These are phyloP conservation scores for Fraxinus americana DNA, from an alignment of 257 asterid species.

Conservation along the genomic window DNA sequence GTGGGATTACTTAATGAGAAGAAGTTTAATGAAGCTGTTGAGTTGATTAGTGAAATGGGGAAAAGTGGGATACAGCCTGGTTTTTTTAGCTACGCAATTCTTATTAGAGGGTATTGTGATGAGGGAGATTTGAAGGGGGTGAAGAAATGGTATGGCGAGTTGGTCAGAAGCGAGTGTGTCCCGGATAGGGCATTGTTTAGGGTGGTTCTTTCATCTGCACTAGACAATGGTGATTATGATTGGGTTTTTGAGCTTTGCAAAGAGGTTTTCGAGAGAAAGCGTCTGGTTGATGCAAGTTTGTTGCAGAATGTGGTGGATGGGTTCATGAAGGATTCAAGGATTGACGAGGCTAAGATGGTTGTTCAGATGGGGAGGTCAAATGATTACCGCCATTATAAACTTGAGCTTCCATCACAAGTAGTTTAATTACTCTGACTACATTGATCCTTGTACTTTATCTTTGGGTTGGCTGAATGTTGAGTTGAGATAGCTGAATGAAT, in stretches of 20 bases:
- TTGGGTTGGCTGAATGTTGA: slow-evolving; percentile 10
- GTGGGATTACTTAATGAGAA: slow-evolving; percentile 36
- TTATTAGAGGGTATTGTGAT: slow-evolving; percentile 39
- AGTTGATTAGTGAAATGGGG: slow-evolving; percentile 35
- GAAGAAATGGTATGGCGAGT: slow-evolving; percentile 42
- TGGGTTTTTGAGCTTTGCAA: slow-evolving; percentile 48
- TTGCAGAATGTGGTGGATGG: slow-evolving; percentile 51
- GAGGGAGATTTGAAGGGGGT: slow-evolving; percentile 37
- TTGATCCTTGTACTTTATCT: background rate
- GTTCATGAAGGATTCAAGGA: slow-evolving; percentile 34
- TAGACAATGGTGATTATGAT: slow-evolving; percentile 41
- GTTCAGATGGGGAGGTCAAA: slow-evolving; percentile 42
- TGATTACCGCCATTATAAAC: slow-evolving; percentile 36
- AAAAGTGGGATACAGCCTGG: slow-evolving; percentile 34
- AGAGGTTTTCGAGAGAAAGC: slow-evolving; percentile 37
- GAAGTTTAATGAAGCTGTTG: slow-evolving; percentile 32
- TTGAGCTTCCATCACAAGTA: slow-evolving; percentile 28
- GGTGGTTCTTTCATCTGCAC: slow-evolving; percentile 32
- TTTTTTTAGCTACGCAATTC: slow-evolving; percentile 37
- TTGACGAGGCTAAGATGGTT: slow-evolving; percentile 42
- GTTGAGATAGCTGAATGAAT: slow-evolving; percentile 6
- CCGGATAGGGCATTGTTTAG: slow-evolving; percentile 34
- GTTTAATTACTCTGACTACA: background rate
- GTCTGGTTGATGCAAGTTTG: slow-evolving; percentile 30
- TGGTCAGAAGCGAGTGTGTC: slow-evolving; percentile 22